Base-by-base conservation (phyloP, 1,284 basidiomycete genomes). In the Entoloma clypeatum region DNA sequence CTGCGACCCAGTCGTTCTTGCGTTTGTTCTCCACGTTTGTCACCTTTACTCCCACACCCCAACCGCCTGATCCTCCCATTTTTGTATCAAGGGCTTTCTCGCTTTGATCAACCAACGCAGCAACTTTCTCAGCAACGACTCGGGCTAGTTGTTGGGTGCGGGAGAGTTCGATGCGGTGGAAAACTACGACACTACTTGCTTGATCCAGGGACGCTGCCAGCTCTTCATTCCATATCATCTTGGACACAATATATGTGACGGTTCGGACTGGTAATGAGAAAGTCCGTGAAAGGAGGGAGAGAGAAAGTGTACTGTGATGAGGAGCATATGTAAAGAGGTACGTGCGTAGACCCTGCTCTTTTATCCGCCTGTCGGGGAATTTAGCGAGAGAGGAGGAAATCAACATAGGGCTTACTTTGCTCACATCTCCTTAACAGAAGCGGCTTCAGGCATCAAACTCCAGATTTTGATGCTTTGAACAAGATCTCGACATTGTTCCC, bases 151-250 rank as follows among this genome's bases (percentile, higher is more conserved):
- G 84, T 64, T 99, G 95, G n/a, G 89, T 74, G 41, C 91, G 85
- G 22, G 88, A 81, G 31, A 92, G 76, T 56, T 97, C 92, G 40
- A 92, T 79, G 40, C 88, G 82, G 62, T 95, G 88, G 74, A 97
- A 92, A 36, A 94, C 82, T 37, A 96, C 74, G 32, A 94, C 91
- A 41, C 82, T 79, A 39, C 82, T 81, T 13, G 89, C 82, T 61
- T 90, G 90, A 62, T 99, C 96, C 44, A 99, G 73, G 22, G 92
- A 94, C 1, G 95, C 96, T 0, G 89, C 77, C 10, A 99, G 74
- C 62, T 98, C 94, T 61, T 98, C 96, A 56, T 80, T 92, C 92
- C 94, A 98, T 58, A 99, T 97, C 96, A 99, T 98, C 68, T 93
- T 92, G 33, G 90, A 94, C 34, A 98, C 89, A 55, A 97, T 83